Evolutionary conservation across 768 basidiomycete genomes (phyloP), one percentile per base, ranked within the genome.

Genomic region (Boletus coccyginus): DNA sequence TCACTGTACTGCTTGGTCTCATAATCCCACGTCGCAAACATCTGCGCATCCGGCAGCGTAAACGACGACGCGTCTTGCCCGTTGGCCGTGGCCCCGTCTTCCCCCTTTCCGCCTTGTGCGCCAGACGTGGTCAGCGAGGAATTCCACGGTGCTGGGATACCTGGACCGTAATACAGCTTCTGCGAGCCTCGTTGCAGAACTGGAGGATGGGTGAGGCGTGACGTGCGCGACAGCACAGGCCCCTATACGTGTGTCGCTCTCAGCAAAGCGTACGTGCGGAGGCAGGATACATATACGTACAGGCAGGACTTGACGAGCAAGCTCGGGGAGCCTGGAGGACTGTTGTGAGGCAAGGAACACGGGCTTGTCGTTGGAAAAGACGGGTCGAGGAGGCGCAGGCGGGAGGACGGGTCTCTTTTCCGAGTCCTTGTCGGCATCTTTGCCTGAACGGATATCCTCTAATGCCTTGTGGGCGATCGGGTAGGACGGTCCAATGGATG

Each of bases 341-440:
- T 89, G 87, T 52, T 86, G 80, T 52, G 82, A 83, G 21, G 86
- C 76, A 27, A 86, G 77, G 2, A 88, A 86, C 3, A 85, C 78
- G 29, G 93, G 73, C 44, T 82, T 78, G 55, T 81, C 78, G 52
- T 73, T 71, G 32, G 71, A 68, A 35, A 82, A 78, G 45, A 78
- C 68, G 7, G 76, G 62, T 5, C 75, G 65, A 13, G 78, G 71
- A 6, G 72, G 70, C 0, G 72, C 73, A 10, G 66, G 63, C 0
- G 80, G 79, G 64, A 66, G 68, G 47, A 66, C 42, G 1, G 44
- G 50, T 38, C 59, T 52, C 16, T 73, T 73, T 17, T 87, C 87
- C 31, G 79, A 75, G 58, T 84, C 86, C 54, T 78, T 70, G 11
- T 83, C 83, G 56, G 76, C 75, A 27, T 80, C 80, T 53, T 75